These are phyloP conservation scores for Schwanniomyces polymorphus DNA, from an alignment of 805 yeast genomes.

Conservation along the genomic window DNA sequence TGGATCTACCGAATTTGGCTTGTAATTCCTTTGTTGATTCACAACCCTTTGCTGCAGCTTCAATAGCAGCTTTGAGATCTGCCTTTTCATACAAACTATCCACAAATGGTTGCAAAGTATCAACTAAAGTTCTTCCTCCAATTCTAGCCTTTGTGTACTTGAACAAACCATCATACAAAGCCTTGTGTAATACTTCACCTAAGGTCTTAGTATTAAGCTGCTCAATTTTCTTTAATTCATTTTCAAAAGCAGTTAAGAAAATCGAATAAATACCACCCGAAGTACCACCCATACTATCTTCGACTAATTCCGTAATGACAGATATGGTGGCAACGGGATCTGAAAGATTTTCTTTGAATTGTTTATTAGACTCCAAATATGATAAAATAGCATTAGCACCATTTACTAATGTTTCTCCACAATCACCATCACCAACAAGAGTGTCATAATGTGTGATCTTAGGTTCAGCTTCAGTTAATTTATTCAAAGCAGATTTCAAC, in stretches of 20 bases:
- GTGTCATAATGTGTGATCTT: constrained; percentile 83
- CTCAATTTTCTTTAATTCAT: constrained; percentile 37
- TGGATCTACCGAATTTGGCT: constrained; percentile 92
- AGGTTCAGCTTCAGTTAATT: constrained; percentile 55
- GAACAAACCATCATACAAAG: constrained; percentile 67
- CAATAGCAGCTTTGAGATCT: constrained; percentile 59
- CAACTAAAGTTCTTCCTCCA: constrained; percentile 89
- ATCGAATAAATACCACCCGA: constrained; percentile 93
- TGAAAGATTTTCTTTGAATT: constrained; percentile 22
- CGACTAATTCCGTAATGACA: constrained; percentile 81
- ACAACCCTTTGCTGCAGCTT: constrained; percentile 75
- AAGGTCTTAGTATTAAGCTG: constrained; percentile 35
- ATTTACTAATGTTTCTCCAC: constrained; percentile 85
- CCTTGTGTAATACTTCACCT: constrained; percentile 53
- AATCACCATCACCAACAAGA: constrained; percentile 94
- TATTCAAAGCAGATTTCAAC: constrained; percentile 43
- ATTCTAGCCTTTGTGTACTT: constrained; percentile 85
- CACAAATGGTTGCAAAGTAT: constrained; percentile 86
- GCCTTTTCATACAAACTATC: constrained; percentile 52
- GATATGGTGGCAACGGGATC: constrained; percentile 62
- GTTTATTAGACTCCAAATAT: constrained; percentile 42
- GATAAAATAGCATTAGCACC: constrained; percentile 76
- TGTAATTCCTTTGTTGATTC: constrained; percentile 68
- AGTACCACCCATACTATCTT: constrained; percentile 95
- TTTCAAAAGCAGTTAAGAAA: constrained; percentile 73